Base-by-base conservation (phyloP, 208 protist genomes). In the Trypanosoma vivax region DNA sequence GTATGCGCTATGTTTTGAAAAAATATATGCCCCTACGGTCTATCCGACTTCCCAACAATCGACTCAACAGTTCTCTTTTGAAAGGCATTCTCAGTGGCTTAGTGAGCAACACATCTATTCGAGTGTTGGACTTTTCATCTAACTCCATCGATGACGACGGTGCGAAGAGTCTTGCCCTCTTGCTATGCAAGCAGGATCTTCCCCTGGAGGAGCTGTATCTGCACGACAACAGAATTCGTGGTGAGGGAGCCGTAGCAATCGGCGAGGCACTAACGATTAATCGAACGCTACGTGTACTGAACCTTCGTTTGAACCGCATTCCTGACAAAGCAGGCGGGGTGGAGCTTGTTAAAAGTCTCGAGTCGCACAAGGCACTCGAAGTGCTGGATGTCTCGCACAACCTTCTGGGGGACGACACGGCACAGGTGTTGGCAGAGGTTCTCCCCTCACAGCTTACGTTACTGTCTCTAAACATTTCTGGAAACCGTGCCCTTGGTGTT, bases 221-320 rank as follows among this genome's bases (percentile, higher is more conserved):
- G 16, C 38, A 57, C 19, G 79, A 95, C 53, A 96, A 96, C 58
- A 13, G 46, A 1, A 84, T 95, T 29, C 56, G 68, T 10, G 64
- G 40, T 13, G 73, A 40, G 11, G 88, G 85, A 1, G 84, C 81
- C 7, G 38, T 43, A 1, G 75, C 83, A 1, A 65, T 96, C 24
- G 83, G 75, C 0, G 66, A 84, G 9, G 70, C 81, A 7, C 52
- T 96, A 28, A 61, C 48, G 9, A 48, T 78, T n/a, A 96, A 95
- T 60, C 79, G 64, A 24, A 83, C 78, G 7, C 61, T 96, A n/a
- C 60, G 61, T 16, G 43, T 88, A 21, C 51, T 96, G 27, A 47
- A 76, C 37, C 49, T 96, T n/a, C 42, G 63, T 23, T 74, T 89
- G 52, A 96, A 96, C 61, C 53, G 65, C 34, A 79, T 96, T 35